Conservation (phyloP, 768 basidiomycete species). For the Leccinum aurantiacum region DNA sequence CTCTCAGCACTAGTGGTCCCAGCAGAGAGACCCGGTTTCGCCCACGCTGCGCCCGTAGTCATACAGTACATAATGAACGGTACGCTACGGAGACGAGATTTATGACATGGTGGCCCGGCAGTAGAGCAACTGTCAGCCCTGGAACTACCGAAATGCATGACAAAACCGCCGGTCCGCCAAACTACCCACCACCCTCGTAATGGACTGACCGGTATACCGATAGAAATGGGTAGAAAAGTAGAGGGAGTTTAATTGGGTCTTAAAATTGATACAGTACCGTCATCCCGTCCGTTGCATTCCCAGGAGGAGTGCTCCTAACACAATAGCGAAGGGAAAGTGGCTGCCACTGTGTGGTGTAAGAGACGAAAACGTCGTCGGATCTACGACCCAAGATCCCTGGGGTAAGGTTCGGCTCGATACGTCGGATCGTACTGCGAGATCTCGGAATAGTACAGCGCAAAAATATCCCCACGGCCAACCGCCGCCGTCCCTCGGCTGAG, state of each 20-base stretch:
- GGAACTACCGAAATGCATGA: constrained; percentile 6
- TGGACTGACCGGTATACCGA: constrained; percentile 15
- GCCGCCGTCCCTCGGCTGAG: constrained; percentile 13
- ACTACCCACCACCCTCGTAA: constrained; percentile 17
- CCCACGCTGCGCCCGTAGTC: neutral
- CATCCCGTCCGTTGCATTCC: neutral
- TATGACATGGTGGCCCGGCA: neutral
- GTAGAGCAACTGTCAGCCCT: constrained; percentile 7
- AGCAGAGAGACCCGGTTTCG: neutral
- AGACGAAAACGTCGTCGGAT: constrained; percentile 17
- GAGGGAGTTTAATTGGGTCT: neutral
- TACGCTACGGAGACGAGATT: neutral
- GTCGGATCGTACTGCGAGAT: constrained; percentile 15
- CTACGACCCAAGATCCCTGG: constrained; percentile 17
- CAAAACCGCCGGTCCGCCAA: constrained; percentile 22
- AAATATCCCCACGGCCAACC: constrained; percentile 8
- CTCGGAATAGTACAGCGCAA: constrained; percentile 13
- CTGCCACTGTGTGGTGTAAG: neutral
- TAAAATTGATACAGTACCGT: neutral
- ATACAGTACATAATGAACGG: constrained; percentile 17
- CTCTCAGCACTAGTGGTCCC: neutral
- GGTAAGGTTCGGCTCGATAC: constrained; percentile 8
- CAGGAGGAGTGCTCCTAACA: neutral
- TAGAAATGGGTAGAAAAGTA: constrained; percentile 12
- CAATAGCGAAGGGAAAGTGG: neutral